Percentiles rank a stretch among this genome's conserved stretches.
These are phyloP conservation scores for Stachybotrys elegans DNA, from an alignment of 2,329 filamentous ascomycete genomes.

Conservation along the genomic window DNA sequence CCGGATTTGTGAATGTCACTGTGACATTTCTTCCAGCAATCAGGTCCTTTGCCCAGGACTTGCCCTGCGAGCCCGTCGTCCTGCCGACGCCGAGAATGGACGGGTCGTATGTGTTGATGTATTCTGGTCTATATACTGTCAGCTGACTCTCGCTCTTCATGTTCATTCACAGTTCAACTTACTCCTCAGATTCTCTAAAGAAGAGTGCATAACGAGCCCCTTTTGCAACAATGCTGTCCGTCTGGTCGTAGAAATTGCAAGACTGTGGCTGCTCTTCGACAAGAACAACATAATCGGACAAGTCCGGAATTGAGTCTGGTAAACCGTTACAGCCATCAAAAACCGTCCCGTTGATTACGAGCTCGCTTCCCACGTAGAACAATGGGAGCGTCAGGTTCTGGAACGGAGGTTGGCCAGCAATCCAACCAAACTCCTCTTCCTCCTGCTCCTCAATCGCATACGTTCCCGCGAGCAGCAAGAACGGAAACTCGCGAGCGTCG, in stretches of 20 bases:
- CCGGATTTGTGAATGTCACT: neutral
- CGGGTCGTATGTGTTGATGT: no score
- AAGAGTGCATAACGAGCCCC: no score
- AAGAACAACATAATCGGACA: slow-evolving; percentile 49
- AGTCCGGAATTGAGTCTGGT: slow-evolving; percentile 44
- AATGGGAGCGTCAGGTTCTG: slow-evolving; percentile 33
- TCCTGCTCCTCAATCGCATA: slow-evolving; percentile 18
- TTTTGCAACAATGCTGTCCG: neutral
- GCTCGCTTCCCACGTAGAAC: no score
- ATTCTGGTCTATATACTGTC: no score
- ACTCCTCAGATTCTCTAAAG: no score
- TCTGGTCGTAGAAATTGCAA: slow-evolving; percentile 24
- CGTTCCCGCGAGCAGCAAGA: neutral
- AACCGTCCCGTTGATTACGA: slow-evolving; percentile 38
- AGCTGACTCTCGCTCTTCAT: no score
- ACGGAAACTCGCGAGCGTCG: slow-evolving; percentile 1
- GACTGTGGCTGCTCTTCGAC: slow-evolving; percentile 45
- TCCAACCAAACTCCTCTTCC: slow-evolving; percentile 31
- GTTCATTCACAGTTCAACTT: no score
- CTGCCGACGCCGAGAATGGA: no score
- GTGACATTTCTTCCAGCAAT: neutral
- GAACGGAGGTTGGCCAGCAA: slow-evolving; percentile 29
- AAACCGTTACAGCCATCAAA: slow-evolving; percentile 44
- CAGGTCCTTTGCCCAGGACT: neutral
- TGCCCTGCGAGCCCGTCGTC: no score